Percentiles rank a stretch among this genome's conserved stretches.
Conservation (phyloP, 192 early-diverging fungal species). For the Backusella sp. region DNA sequence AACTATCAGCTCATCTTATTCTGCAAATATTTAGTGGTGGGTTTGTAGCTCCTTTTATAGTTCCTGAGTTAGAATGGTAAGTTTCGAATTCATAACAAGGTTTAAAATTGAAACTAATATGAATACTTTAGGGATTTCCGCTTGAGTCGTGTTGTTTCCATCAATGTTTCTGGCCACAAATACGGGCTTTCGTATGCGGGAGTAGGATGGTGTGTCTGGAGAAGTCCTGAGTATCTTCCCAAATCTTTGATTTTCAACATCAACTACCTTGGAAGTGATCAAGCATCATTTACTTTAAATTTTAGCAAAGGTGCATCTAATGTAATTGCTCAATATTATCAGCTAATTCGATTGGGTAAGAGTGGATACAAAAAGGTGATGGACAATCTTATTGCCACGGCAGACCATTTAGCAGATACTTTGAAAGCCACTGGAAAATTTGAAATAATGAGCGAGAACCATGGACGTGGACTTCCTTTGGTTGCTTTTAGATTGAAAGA, state of each 20-base stretch:
- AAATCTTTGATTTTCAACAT: constrained; percentile 74
- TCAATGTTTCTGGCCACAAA: constrained; percentile 86
- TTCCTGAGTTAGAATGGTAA: constrained; percentile 73
- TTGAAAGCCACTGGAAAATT: constrained; percentile 63
- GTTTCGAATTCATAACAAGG: not conserved
- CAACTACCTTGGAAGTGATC: constrained; percentile 60
- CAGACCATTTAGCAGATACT: constrained; percentile 51
- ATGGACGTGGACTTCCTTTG: constrained; percentile 55
- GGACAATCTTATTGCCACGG: constrained; percentile 53
- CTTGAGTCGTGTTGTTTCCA: constrained; percentile 68
- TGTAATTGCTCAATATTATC: constrained; percentile 85
- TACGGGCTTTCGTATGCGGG: constrained; percentile 83
- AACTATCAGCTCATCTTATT: not conserved
- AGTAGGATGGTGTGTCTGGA: constrained; percentile 84
- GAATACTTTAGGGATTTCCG: constrained; percentile 45
- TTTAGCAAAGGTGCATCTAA: constrained; percentile 69
- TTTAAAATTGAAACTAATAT: not conserved
- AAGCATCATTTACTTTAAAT: constrained; percentile 71
- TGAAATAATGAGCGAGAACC: constrained; percentile 48
- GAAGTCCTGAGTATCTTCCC: constrained; percentile 62
- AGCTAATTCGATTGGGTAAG: constrained; percentile 69
- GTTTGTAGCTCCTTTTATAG: constrained; percentile 83
- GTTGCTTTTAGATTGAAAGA: constrained; percentile 61
- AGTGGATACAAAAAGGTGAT: constrained; percentile 70
- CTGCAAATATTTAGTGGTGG: constrained; percentile 52